These are phyloP conservation scores for Candida dubliniensis DNA, from an alignment of 1,139 yeast genomes.

Conservation along the genomic window DNA sequence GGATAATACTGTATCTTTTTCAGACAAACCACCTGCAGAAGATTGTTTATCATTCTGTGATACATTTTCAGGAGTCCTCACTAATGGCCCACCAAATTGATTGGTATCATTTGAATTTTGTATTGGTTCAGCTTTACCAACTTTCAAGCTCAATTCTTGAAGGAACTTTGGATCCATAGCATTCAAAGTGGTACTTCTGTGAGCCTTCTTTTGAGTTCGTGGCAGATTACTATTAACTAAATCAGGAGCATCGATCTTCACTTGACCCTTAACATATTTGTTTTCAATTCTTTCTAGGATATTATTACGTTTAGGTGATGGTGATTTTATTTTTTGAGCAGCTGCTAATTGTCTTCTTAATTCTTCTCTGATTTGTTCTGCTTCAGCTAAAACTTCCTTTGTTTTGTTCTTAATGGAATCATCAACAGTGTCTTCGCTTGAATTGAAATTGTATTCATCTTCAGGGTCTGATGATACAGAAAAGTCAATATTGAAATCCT, in stretches of 20 bases:
- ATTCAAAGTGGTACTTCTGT: constrained; percentile 37
- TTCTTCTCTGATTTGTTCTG: constrained; percentile 45
- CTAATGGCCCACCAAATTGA: background rate
- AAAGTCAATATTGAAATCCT: constrained; percentile 61
- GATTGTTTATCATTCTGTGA: background rate
- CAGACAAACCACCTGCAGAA: constrained; percentile 2
- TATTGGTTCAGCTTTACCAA: constrained; percentile 38
- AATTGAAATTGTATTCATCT: constrained; percentile 15
- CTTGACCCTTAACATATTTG: constrained; percentile 52
- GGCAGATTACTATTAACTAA: constrained; percentile 7
- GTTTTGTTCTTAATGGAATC: constrained; percentile 37
- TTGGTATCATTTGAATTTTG: constrained; percentile 10
- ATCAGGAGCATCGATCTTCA: constrained; percentile 14
- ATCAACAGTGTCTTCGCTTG: constrained; percentile 28
- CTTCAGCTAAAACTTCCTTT: constrained; percentile 47
- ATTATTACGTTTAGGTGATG: constrained; percentile 3
- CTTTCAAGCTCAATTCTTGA: constrained; percentile 57
- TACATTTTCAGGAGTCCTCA: background rate
- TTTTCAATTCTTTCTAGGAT: constrained; percentile 41
- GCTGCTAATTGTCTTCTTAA: constrained; percentile 36
- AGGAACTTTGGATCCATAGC: constrained; percentile 56
- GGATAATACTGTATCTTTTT: constrained; percentile 13
- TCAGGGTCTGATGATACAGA: constrained; percentile 16
- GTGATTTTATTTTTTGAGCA: constrained; percentile 15
- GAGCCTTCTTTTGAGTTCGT: constrained; percentile 23